Evolutionary conservation across 2,329 filamentous ascomycete genomes (phyloP), one percentile per base, ranked within the genome.

Genomic region (Ceratocystis albifundus): DNA sequence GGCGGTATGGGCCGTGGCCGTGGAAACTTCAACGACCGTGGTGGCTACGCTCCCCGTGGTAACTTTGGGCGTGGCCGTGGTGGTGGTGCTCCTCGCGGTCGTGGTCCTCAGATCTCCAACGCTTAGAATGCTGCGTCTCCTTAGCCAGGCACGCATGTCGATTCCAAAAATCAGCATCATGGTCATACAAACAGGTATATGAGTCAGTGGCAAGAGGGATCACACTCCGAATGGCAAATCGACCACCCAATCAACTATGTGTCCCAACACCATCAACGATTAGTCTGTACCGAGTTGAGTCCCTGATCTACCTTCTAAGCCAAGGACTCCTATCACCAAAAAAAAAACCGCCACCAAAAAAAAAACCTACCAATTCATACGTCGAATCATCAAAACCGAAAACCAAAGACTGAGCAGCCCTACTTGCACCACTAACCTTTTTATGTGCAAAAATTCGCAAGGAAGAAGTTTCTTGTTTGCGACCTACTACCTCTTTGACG

Each of bases 1-100:
- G 71, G 75, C 62, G 78, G 83, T 70, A 80, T 67, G 66, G 55
- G 81, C 70, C 84, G 87, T 72, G 85, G 87, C 69, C 87, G 88
- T 72, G 86, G 86, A 70, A 83, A 83, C 48, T 84, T 81, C 69
- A 77, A 78, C 67, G 76, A 77, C 70, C 85, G 86, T 62, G 83
- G 84, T 65, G 84, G 83, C 74, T 85, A 88, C 74, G 77, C 80
- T 65, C 77, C 76, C 70, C 80, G 84, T 77, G 83, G 86, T 66
- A 86, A 87, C 65, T 80, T 80, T 70, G 78, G 77, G 70, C 81
- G 87, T 69, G 85, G 85, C 59, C 85, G 89, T 71, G 87, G 89
- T 69, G 83, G 84, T 66, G 84, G 84, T 71, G 79, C 81, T 72
- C 78, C 84, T 70, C 84, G 85, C 68, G 83, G 84, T 67, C 84